phyloP scores from a whole-genome alignment of 306 rosid genomes.

The Crataegus laevigata region DNA sequence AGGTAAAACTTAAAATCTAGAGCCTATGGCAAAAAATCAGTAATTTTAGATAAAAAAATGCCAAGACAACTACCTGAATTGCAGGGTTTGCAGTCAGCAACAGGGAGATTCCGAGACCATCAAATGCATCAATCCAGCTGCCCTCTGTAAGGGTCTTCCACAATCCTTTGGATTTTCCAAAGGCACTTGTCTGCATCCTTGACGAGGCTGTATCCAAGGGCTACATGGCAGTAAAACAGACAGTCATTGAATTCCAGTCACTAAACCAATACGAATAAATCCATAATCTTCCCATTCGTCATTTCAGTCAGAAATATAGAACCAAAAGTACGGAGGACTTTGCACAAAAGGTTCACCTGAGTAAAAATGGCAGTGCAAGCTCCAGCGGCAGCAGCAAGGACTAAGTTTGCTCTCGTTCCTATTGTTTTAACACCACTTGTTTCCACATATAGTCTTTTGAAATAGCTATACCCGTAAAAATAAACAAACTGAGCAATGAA shows the following conservation, averaged over 20 bases:
- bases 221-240: conserved; percentile 48
- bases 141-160: conserved; percentile 86
- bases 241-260: conserved; percentile 27
- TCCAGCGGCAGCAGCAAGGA: conserved; percentile 97
- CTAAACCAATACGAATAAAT: not conserved
- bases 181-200: conserved; percentile 91
- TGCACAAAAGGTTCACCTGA: conserved; percentile 57
- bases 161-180: conserved; percentile 92
- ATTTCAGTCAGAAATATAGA: not conserved
- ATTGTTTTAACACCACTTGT: conserved; percentile 70
- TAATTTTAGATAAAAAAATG: not conserved
- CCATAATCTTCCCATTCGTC: not conserved
- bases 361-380: conserved; percentile 88
- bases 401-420: conserved; percentile 73
- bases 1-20: not conserved
- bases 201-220: conserved; percentile 99
- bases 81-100: conserved; percentile 93
- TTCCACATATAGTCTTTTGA: conserved; percentile 71
- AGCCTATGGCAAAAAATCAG: not conserved
- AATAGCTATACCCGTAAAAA: conserved; percentile 95
- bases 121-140: conserved; percentile 82
- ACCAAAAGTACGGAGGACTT: not conserved
- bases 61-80: conserved; percentile 58
- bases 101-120: conserved; percentile 88
- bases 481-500: conserved; percentile 88